Base-by-base conservation (phyloP, 2,329 filamentous ascomycete species). In the Ramularia collo-cygni region DNA sequence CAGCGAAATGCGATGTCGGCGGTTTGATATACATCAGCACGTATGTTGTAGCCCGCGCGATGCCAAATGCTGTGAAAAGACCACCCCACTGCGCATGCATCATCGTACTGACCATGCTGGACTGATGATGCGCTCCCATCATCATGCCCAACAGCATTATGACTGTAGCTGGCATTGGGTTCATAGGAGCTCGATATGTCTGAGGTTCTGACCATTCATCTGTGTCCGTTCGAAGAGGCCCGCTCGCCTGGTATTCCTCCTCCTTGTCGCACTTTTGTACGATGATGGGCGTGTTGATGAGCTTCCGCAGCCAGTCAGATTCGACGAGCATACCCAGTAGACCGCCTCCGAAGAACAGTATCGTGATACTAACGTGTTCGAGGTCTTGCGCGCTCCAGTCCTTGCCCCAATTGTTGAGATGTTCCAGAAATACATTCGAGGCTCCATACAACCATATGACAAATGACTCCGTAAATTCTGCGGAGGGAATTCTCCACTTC, bases 11-110 rank as follows among this genome's bases (percentile, higher is more conserved):
- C 0, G 87, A 94, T 18, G 71, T 81, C 2, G 89, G 88, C 12
- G 89, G 88, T 51, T 79, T 80, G 38, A 95, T 67, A 62, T 83
- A 96, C 43, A 86, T 65, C 28, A 89, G 65, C 4, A 92, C 63
- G 60, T 95, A 96, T 5, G 88, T 94, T 40, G 85, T 66, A 2
- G 73, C 79, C 33, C 90, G 79, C 16, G 87, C 81, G 42, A 93
- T 72, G 0, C 88, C 82, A 39, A 87, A 89, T 17, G 82, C 87
- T 33, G 85, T 75, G 38, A 96, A 74, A 51, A 96, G 74, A 55
- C 79, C 80, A 17, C 90, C 90, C 90, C 90, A 96, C 64, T 95
- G 89, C 58, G 82, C 82, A 66, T 96, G 90, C 35, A 96, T 76
- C 85, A 92, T 95, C 51, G 80, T 85, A 8, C 87, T 90, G 33